Percentiles rank a stretch among this genome's conserved stretches.
Evolutionary conservation across 2,329 filamentous ascomycete genomes (phyloP).

Genomic region (Neonectria punicea): DNA sequence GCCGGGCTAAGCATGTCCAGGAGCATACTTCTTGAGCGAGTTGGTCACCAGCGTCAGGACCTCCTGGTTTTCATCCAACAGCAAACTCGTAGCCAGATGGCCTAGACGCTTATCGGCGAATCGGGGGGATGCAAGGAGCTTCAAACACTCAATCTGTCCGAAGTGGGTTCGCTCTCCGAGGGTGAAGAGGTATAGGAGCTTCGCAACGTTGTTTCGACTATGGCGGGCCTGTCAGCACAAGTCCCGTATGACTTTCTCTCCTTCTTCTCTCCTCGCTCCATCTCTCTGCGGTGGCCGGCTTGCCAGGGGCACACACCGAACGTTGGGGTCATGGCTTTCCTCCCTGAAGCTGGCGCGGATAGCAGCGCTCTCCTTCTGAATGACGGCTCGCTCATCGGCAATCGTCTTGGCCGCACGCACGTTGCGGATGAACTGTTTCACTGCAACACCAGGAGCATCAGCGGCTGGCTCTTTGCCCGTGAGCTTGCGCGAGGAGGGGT

Average conservation of each 20-base stretch:
- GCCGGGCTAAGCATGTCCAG: not conserved
- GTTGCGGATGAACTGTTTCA: slow-evolving; percentile 99
- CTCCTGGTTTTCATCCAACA: slow-evolving; percentile 98
- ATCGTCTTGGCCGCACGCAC: slow-evolving; percentile 99
- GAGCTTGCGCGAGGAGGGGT: slow-evolving; percentile 10
- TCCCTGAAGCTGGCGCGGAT: slow-evolving; percentile 98
- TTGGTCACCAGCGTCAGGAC: slow-evolving; percentile 97
- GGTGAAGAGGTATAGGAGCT: slow-evolving; percentile 97
- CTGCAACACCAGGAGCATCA: slow-evolving; percentile 58
- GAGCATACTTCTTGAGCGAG: slow-evolving; percentile 88
- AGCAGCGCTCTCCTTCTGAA: slow-evolving; percentile 98
- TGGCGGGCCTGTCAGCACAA: slow-evolving; percentile 33
- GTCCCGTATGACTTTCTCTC: not conserved
- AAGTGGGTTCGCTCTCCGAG: slow-evolving; percentile 98
- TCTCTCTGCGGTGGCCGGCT: not conserved
- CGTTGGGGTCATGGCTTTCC: slow-evolving; percentile 90
- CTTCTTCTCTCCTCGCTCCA: not conserved
- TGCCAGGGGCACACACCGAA: slow-evolving; percentile 71
- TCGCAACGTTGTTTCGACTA: slow-evolving; percentile 98
- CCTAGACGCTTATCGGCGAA: slow-evolving; percentile 98
- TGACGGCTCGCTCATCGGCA: slow-evolving; percentile 96
- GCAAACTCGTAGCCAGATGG: slow-evolving; percentile 93
- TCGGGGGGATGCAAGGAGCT: slow-evolving; percentile 93
- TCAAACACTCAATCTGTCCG: slow-evolving; percentile 98
- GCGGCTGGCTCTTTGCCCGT: slow-evolving; percentile 13